These are phyloP conservation scores for Pisolithus thermaeus DNA, from an alignment of 1,284 basidiomycete genomes.

Conservation along the genomic window DNA sequence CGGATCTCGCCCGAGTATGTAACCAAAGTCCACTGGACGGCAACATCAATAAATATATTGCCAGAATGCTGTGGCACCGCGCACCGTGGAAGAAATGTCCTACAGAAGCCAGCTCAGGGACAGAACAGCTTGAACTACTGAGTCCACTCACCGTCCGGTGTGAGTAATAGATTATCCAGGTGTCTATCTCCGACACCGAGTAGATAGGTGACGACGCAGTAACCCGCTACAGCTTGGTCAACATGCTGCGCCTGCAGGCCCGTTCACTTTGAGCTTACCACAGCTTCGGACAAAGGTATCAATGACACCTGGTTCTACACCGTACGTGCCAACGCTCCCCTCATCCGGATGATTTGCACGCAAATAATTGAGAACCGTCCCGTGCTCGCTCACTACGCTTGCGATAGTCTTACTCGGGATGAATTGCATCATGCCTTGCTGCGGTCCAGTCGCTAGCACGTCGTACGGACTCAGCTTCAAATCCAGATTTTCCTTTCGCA, in stretches of 20 bases:
- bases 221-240: slow-evolving; percentile 66
- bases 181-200: slow-evolving; percentile 98
- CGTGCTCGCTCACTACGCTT: slow-evolving; percentile 87
- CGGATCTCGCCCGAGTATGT: slow-evolving; percentile 95
- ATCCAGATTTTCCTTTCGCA: slow-evolving; percentile 95
- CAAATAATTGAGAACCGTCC: slow-evolving; percentile 88
- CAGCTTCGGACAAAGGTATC: slow-evolving; percentile 98
- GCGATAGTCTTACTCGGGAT: slow-evolving; percentile 95
- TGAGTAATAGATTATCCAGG: slow-evolving; percentile 90
- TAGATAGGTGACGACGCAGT: slow-evolving; percentile 96
- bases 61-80: slow-evolving; percentile 10
- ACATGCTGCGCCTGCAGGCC: neutral
- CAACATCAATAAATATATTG: slow-evolving; percentile 9
- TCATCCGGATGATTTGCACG: slow-evolving; percentile 85
- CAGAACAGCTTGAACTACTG: slow-evolving; percentile 4
- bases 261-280: slow-evolving; percentile 51
- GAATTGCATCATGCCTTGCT: slow-evolving; percentile 96
- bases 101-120: slow-evolving; percentile 20
- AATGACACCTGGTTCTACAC: slow-evolving; percentile 87
- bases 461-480: slow-evolving; percentile 90
- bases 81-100: slow-evolving; percentile 84
- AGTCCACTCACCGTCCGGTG: slow-evolving; percentile 76
- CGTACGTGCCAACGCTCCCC: slow-evolving; percentile 87
- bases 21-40: slow-evolving; percentile 89
- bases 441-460: slow-evolving; percentile 88